phyloP scores from a whole-genome alignment of 768 basidiomycete genomes.

The Lentinula detonsa region DNA sequence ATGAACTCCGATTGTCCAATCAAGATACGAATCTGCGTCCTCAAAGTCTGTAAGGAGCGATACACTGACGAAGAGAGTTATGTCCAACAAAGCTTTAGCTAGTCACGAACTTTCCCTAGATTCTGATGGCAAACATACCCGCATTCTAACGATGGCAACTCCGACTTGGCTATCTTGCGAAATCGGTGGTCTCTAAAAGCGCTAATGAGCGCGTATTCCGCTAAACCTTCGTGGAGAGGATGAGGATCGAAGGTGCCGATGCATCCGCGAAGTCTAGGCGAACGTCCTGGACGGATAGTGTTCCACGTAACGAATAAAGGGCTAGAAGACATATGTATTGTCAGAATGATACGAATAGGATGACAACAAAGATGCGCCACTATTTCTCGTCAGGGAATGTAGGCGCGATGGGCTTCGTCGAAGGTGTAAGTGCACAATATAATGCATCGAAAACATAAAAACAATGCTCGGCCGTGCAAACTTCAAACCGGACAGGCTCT shows the following conservation, averaged over 20 bases:
- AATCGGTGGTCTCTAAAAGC: constrained; percentile 89
- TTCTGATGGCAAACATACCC: constrained; percentile 44
- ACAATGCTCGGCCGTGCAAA: constrained; percentile 70
- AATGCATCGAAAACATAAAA: constrained; percentile 79
- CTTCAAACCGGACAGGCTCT: constrained; percentile 29
- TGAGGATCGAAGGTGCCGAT: constrained; percentile 89
- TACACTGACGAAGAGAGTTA: constrained; percentile 42
- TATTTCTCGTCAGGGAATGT: constrained; percentile 70
- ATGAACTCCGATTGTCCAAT: constrained; percentile 91
- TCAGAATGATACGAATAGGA: not conserved
- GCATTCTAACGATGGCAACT: constrained; percentile 82
- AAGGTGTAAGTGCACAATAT: constrained; percentile 63
- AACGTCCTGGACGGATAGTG: constrained; percentile 54
- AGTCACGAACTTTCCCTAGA: not conserved
- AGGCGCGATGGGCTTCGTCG: constrained; percentile 49
- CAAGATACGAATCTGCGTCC: constrained; percentile 75
- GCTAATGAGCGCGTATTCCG: constrained; percentile 88
- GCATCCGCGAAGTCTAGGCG: constrained; percentile 77
- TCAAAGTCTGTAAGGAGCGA: constrained; percentile 95
- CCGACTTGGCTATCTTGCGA: constrained; percentile 66
- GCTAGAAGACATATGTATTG: constrained; percentile 28
- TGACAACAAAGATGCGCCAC: constrained; percentile 37
- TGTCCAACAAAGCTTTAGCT: not conserved
- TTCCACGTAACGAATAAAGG: constrained; percentile 99
- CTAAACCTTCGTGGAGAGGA: constrained; percentile 67